These are phyloP conservation scores for Tuber aestivum DNA, from an alignment of 495 filamentous ascomycete species.

Conservation along the genomic window DNA sequence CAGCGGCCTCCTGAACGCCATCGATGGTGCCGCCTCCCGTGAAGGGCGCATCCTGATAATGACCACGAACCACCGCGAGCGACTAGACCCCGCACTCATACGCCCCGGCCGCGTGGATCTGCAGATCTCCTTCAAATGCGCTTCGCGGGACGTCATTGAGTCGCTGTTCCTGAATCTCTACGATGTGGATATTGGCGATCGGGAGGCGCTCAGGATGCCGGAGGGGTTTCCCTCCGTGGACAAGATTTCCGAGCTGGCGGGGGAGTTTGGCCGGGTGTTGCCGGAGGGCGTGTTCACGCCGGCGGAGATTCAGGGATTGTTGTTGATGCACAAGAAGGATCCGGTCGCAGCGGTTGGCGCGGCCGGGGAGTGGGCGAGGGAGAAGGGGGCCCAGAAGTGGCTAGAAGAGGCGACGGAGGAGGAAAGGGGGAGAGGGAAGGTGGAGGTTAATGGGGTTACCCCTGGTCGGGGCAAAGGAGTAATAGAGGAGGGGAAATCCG, in stretches of 20 bases:
- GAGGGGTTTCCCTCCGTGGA: slow-evolving; percentile 25
- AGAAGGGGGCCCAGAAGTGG: slow-evolving; percentile 47
- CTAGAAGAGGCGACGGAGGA: too few species aligned
- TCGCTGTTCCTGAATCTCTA: slow-evolving; percentile 73
- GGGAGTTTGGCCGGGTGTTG: slow-evolving; percentile 48
- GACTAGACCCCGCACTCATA: slow-evolving; percentile 66
- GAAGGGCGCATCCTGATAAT: slow-evolving; percentile 76
- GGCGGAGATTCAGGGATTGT: slow-evolving; percentile 64
- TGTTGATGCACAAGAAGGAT: slow-evolving; percentile 58
- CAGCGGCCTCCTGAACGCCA: slow-evolving; percentile 69
- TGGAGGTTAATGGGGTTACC: background rate
- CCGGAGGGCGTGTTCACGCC: slow-evolving; percentile 54
- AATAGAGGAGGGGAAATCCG: background rate
- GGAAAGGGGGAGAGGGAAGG: background rate
- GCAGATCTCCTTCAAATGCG: slow-evolving; percentile 63
- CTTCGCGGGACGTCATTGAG: slow-evolving; percentile 55
- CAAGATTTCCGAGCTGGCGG: slow-evolving; percentile 47
- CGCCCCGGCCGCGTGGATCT: slow-evolving; percentile 70
- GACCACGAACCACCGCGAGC: slow-evolving; percentile 74
- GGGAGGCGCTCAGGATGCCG: slow-evolving; percentile 24
- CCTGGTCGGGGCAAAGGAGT: background rate
- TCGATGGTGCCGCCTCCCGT: slow-evolving; percentile 73
- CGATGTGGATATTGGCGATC: slow-evolving; percentile 44
- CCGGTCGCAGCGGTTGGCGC: slow-evolving; percentile 54
- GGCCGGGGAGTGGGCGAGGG: slow-evolving; percentile 53